phyloP scores from a whole-genome alignment of 108 stramenopile species.

The Fragilaria radians region DNA sequence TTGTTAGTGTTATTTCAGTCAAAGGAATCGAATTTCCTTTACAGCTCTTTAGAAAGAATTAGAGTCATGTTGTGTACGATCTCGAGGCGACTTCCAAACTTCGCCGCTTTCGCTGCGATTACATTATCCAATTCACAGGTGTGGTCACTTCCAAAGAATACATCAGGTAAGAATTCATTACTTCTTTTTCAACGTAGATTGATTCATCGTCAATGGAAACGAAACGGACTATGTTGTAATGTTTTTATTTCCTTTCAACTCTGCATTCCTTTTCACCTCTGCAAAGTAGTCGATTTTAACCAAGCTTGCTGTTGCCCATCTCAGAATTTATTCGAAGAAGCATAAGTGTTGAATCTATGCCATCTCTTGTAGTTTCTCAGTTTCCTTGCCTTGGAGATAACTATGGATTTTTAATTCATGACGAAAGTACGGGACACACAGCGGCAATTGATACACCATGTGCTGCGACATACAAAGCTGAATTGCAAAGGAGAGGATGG shows the following conservation, averaged over 20 bases:
- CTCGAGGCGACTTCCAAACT: not conserved
- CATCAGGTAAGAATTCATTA: not conserved
- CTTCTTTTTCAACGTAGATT: not conserved
- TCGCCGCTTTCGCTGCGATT: not conserved
- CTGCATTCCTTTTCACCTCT: too few species aligned
- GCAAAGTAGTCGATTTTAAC: too few species aligned
- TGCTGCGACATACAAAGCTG: slow-evolving; percentile 39
- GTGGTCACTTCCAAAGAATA: not conserved
- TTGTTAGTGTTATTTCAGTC: too few species aligned
- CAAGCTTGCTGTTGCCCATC: too few species aligned
- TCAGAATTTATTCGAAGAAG: not conserved
- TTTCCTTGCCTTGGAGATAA: slow-evolving; percentile 75
- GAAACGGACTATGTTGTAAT: not conserved
- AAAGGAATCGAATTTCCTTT: too few species aligned
- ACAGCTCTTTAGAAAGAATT: too few species aligned
- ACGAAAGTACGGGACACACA: slow-evolving; percentile 54
- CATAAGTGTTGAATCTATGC: not conserved
- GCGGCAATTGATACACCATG: slow-evolving; percentile 81
- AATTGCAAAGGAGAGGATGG: slow-evolving; percentile 56
- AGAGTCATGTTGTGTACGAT: too few species aligned
- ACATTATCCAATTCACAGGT: not conserved
- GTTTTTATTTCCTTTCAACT: not conserved
- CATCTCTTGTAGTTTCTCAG: slow-evolving; percentile 23
- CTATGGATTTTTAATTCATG: slow-evolving; percentile 72
- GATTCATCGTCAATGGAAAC: not conserved